phyloP scores from a whole-genome alignment of 441 rosid species.

The Pelargonium myrrhifolium region DNA sequence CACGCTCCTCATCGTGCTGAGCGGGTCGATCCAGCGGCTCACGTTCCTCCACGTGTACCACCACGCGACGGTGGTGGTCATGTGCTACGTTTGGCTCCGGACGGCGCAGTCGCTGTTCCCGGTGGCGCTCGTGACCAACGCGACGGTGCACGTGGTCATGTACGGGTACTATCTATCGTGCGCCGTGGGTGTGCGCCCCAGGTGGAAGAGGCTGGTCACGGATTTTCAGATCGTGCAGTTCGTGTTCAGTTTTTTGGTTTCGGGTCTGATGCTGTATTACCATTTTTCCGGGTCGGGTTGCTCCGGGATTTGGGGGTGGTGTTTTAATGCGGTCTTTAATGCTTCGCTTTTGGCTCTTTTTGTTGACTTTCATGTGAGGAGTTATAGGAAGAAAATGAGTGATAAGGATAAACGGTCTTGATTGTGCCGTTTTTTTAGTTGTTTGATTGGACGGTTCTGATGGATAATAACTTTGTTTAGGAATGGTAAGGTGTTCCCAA shows the following conservation, averaged over 20 bases:
- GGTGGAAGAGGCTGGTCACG: conserved; percentile 60
- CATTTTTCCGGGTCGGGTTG: conserved; percentile 46
- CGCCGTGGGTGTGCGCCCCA: conserved; percentile 45
- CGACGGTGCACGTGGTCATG: conserved; percentile 51
- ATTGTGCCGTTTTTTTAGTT: neutral
- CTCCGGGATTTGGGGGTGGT: conserved; percentile 56
- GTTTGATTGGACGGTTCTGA: neutral
- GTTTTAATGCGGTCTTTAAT: conserved; percentile 52
- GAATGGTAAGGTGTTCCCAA: too few species aligned
- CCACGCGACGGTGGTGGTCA: conserved; percentile 47
- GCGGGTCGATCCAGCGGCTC: conserved; percentile 39
- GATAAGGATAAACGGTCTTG: conserved; percentile 12
- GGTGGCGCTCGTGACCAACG: conserved; percentile 43
- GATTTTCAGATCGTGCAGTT: conserved; percentile 60
- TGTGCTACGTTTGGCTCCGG: conserved; percentile 50
- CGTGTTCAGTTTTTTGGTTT: conserved; percentile 39
- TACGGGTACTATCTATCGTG: conserved; percentile 43
- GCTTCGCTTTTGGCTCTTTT: conserved; percentile 49
- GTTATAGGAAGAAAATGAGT: conserved; percentile 17
- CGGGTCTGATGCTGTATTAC: conserved; percentile 41
- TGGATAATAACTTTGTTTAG: neutral
- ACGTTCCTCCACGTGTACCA: conserved; percentile 72
- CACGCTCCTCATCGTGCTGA: conserved; percentile 43
- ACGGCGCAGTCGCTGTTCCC: conserved; percentile 50
- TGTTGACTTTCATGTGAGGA: conserved; percentile 41